Conservation (phyloP, 2,329 filamentous ascomycete species). For the Nothophoma quercina region DNA sequence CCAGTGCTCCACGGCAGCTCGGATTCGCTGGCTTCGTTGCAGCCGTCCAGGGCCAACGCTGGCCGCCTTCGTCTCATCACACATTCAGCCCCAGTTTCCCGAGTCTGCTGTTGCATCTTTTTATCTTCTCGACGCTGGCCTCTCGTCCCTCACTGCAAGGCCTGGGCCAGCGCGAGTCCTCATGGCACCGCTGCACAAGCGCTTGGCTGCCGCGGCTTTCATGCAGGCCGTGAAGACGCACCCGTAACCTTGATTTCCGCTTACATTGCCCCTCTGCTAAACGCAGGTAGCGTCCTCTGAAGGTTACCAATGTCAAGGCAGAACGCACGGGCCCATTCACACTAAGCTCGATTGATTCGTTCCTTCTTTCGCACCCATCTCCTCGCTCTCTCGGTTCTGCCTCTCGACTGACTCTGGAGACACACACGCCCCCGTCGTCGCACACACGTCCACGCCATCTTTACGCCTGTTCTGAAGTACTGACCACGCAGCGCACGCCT, state of each 20-base stretch:
- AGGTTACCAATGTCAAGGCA: constrained; percentile 20
- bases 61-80: constrained; percentile 31
- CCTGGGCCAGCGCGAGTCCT: constrained; percentile 4
- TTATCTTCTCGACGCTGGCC: constrained; percentile 26
- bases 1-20: constrained; percentile 7
- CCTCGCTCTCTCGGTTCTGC: constrained; percentile 21
- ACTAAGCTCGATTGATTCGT: constrained; percentile 20
- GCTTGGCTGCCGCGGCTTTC: constrained; percentile 8
- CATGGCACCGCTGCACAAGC: constrained; percentile 9
- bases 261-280: constrained; percentile 24
- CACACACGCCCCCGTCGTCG: constrained; percentile 26
- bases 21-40: constrained; percentile 20
- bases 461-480: constrained; percentile 10
- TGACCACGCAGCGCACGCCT: constrained; percentile 29
- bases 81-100: constrained; percentile 23
- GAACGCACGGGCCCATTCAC: constrained; percentile 26
- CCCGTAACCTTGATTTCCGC: constrained; percentile 17
- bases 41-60: constrained; percentile 19
- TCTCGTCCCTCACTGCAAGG: constrained; percentile 19
- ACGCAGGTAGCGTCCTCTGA: constrained; percentile 25
- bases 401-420: constrained; percentile 31
- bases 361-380: constrained; percentile 19
- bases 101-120: constrained; percentile 25
- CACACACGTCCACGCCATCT: constrained; percentile 22
- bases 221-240: constrained; percentile 7